Conservation (phyloP, 345 rosid genomes). For the Citropsis articulata region DNA sequence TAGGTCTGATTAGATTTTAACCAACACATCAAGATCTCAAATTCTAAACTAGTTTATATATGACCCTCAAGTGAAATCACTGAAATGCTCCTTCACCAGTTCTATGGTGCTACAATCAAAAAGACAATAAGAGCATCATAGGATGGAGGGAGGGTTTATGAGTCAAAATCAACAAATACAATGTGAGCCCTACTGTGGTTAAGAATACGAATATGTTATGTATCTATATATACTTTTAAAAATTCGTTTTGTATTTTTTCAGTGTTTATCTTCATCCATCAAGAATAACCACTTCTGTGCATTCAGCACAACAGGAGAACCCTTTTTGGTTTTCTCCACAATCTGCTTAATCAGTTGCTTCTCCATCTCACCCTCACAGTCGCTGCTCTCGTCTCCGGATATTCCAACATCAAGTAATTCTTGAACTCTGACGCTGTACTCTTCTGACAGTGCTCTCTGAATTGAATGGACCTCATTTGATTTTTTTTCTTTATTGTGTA, state of each 20-base stretch:
- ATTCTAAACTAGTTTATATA: neutral
- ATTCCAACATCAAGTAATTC: constrained; percentile 33
- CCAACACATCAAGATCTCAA: too few relatives aligned
- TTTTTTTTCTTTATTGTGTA: neutral
- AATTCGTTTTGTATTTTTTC: neutral
- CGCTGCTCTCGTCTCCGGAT: constrained; percentile 50
- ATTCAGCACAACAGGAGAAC: constrained; percentile 65
- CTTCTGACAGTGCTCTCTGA: constrained; percentile 11
- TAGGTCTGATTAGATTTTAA: too few relatives aligned
- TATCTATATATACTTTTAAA: constrained; percentile 19
- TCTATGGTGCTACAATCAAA: neutral
- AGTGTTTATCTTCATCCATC: constrained; percentile 35
- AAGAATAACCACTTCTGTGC: constrained; percentile 63
- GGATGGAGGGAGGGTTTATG: neutral
- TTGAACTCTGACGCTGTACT: constrained; percentile 16
- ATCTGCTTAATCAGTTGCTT: constrained; percentile 72
- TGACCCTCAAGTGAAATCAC: neutral
- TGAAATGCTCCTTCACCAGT: neutral
- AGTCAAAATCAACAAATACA: neutral
- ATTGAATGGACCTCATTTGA: constrained; percentile 4
- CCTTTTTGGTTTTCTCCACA: constrained; percentile 80
- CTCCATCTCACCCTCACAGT: constrained; percentile 58
- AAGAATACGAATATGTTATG: neutral
- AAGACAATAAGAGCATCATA: neutral
- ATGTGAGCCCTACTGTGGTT: neutral